These are phyloP conservation scores for Caryopteris hybrid DNA, from an alignment of 305 asterid species.

Conservation along the genomic window DNA sequence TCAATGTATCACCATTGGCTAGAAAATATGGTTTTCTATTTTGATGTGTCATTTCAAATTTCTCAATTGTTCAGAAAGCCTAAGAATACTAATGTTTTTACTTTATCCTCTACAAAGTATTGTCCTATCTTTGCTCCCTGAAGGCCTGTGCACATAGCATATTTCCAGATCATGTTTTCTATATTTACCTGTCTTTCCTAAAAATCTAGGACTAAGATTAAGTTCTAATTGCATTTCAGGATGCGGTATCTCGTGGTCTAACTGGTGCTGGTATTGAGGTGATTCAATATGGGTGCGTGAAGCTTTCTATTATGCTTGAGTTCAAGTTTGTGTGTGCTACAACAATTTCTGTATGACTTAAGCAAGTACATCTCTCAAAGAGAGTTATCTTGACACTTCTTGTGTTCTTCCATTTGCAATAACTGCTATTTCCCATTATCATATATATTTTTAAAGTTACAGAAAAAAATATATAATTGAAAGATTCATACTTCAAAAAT, in stretches of 20 bases:
- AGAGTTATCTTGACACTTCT: not conserved
- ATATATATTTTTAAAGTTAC: too few relatives aligned
- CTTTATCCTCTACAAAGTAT: not conserved
- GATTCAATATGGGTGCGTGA: slow-evolving; percentile 78
- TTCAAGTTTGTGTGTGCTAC: too few relatives aligned
- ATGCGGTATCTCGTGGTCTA: slow-evolving; percentile 88
- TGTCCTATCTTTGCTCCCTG: not conserved
- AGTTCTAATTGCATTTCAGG: slow-evolving; percentile 47
- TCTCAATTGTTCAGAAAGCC: not conserved
- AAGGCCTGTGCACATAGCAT: not conserved
- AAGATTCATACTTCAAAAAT: not conserved
- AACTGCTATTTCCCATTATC: slow-evolving; percentile 2
- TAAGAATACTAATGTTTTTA: not conserved
- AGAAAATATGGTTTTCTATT: not conserved
- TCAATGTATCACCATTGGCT: not conserved
- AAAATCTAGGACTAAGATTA: not conserved
- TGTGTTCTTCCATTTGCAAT: not conserved
- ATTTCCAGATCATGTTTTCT: not conserved
- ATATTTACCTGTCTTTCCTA: slow-evolving; percentile 1
- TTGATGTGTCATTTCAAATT: not conserved
- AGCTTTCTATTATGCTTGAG: slow-evolving; percentile 14
- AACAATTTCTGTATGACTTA: too few relatives aligned
- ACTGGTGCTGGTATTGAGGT: slow-evolving; percentile 77
- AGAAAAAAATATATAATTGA: too few relatives aligned
- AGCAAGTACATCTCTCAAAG: not conserved